These are phyloP conservation scores for Aspergillus novoparasiticus DNA, from an alignment of 2,329 filamentous ascomycete genomes.

Conservation along the genomic window DNA sequence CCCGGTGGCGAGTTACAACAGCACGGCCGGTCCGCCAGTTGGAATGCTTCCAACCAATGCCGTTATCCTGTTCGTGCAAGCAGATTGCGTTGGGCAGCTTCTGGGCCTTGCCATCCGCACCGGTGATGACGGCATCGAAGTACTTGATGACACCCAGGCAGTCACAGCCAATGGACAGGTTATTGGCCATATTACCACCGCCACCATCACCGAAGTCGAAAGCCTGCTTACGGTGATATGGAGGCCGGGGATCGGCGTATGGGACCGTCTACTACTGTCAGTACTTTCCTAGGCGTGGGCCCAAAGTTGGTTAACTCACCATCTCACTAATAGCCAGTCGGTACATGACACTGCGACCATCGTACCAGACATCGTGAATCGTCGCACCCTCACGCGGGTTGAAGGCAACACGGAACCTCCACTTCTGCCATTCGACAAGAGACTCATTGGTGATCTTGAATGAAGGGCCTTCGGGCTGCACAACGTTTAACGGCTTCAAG, in stretches of 20 bases:
- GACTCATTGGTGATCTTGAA: constrained; percentile 53
- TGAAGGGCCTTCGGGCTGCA: constrained; percentile 69
- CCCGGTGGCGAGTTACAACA: constrained; percentile 61
- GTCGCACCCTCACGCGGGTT: constrained; percentile 67
- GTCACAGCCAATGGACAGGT: constrained; percentile 54
- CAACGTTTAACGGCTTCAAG: constrained; percentile 71
- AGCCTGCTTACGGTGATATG: constrained; percentile 70
- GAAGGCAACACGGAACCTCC: constrained; percentile 65
- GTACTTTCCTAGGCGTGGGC: fast-evolving
- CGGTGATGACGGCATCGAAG: constrained; percentile 60
- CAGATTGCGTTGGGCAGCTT: constrained; percentile 65
- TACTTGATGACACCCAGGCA: constrained; percentile 69
- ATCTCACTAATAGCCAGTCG: constrained; percentile 70
- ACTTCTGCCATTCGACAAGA: constrained; percentile 64
- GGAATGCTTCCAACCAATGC: constrained; percentile 70
- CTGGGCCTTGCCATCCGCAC: constrained; percentile 56
- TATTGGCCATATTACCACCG: constrained; percentile 68
- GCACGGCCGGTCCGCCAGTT: constrained; percentile 67
- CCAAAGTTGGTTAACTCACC: constrained; percentile 39
- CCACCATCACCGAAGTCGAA: constrained; percentile 74
- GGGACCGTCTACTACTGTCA: constrained; percentile 50
- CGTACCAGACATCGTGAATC: constrained; percentile 70
- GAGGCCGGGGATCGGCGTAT: constrained; percentile 66
- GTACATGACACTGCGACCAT: constrained; percentile 66
- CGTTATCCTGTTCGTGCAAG: constrained; percentile 67